Evolutionary conservation across 2,329 filamentous ascomycete species (phyloP), one percentile per base, ranked within the genome.

Genomic region (Pseudocercospora eumusae): DNA sequence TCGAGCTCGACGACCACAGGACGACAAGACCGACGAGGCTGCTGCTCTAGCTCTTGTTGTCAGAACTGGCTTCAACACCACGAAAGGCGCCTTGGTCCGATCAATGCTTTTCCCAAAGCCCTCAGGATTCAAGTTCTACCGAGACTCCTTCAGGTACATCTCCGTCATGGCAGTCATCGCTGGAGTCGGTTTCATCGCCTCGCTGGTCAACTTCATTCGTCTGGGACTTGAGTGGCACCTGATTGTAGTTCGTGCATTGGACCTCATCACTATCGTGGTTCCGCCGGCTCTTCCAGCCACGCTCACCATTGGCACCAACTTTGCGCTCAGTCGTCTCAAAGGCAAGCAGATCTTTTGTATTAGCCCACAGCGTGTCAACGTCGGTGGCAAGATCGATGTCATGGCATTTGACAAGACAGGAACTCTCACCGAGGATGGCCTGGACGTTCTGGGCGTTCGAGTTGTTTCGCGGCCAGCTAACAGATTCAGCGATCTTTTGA

Each of bases 31-130:
- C 44, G 91, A 93, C 57, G 93, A 98, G 76, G 93, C 91, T 49
- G 92, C 93, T 61, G 93, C 92, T 1, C 82, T 99, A 36, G 95
- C 93, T 11, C 88, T 99, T 77, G 92, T 96, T 15, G 88, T 97
- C 27, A 86, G 95, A 65, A 99, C 93, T 2, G 95, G 95, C 1
- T 99, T 99, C 78, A 96, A 96, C 75, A 99, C 95, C 0, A 99
- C 95, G 1, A 99, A 99, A 75, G 95, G 95, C 23, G 91, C 95
- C 9, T 81, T 99, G 18, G 92, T 99, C 62, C 89, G 95, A 23
- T 98, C 95, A 0, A 99, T 99, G 93, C 84, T 99, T 40, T 99
- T 99, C 74, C 96, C 95, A 0, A 99, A 99, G 73, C 95, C 95
- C 1, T 96, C 93, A 0, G 93, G 93, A 0, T 99, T 99, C 84